Base-by-base conservation (phyloP, 192 early-diverging fungal species). In the Backusella tuberculispora region DNA sequence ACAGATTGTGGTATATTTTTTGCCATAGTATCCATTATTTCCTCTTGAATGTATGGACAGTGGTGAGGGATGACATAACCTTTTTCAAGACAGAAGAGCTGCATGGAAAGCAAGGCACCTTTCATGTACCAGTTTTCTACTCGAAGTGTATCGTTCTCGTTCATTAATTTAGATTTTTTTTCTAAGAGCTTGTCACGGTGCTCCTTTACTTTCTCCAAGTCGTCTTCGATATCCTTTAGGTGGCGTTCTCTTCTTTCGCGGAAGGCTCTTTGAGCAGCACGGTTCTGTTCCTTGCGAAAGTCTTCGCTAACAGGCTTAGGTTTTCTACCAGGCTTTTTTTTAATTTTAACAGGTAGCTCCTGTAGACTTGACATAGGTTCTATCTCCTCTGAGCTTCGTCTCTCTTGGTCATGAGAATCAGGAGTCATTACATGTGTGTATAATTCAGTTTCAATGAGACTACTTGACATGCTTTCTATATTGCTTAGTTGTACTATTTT, bases 231-330 rank as follows among this genome's bases (percentile, higher is more conserved):
- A 15, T 91, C 86, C 66, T 88, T 81, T 13, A 95, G 78, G 74
- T 95, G 92, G 43, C 87, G 86, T 71, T 95, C 90, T 72, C 92
- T 94, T 68, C 95, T 88, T 78, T 97, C 94, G 66, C 95, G 91
- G 78, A 97, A 97, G 4, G 95, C 95, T 15, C 95, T 85, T 83
- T 97, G 95, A 0, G 95, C 95, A 12, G 93, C 94, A 10, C 95
- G 86, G 80, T 97, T 97, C 81, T 97, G 95, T 15, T 90, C 94
- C 41, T 89, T 89, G 4, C 88, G 78, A 37, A 88, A 77, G 19
- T 85, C 88, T 21, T 86, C 85, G 8, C 85, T 86, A 14, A 85
- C 85, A 63, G 88, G 88, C 29, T 88, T 86, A 19, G 86, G 88
- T 44, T 89, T 89, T 14, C 88, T 78, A 15, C 88, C 88, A 21